Evolutionary conservation across 169 alveolate genomes (phyloP).

Genomic region (Cryptosporidium andersoni): DNA sequence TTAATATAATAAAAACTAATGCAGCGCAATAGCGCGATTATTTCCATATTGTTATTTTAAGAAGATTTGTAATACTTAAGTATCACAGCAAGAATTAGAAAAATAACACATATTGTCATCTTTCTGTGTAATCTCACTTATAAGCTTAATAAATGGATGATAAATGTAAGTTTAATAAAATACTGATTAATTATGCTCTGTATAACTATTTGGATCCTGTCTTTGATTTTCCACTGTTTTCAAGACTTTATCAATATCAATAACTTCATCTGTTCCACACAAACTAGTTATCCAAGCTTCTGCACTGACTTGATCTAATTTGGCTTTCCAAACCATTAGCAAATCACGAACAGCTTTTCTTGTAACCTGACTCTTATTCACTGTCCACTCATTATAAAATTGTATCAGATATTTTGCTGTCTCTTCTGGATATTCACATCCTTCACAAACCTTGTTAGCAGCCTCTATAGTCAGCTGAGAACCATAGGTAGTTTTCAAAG

Average conservation of each 20-base stretch:
- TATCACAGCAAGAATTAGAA: no score
- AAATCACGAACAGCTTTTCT: slow-evolving; percentile 49
- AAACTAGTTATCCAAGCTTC: slow-evolving; percentile 69
- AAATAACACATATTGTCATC: no score
- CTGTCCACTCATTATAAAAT: slow-evolving; percentile 57
- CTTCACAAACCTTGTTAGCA: slow-evolving; percentile 18
- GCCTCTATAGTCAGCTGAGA: slow-evolving; percentile 33
- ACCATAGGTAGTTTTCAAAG: slow-evolving; percentile 61
- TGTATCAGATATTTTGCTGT: slow-evolving; percentile 31
- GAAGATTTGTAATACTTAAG: no score
- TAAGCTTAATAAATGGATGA: no score
- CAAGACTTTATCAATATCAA: slow-evolving; percentile 40
- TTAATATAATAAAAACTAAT: no score
- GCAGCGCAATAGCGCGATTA: no score
- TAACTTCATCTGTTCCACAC: slow-evolving; percentile 57
- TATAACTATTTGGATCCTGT: not conserved
- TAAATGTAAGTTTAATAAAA: not conserved
- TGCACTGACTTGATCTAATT: slow-evolving; percentile 56
- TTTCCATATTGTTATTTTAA: no score
- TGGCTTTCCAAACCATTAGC: slow-evolving; percentile 68
- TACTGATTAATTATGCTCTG: not conserved
- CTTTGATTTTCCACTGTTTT: slow-evolving; percentile 14
- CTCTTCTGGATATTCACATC: slow-evolving; percentile 49
- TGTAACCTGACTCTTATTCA: slow-evolving; percentile 59
- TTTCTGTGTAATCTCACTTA: no score